Percentiles rank a stretch among this genome's conserved stretches.
Evolutionary conservation across 495 filamentous ascomycete genomes (phyloP).

Genomic region (Venustampulla echinocandica): DNA sequence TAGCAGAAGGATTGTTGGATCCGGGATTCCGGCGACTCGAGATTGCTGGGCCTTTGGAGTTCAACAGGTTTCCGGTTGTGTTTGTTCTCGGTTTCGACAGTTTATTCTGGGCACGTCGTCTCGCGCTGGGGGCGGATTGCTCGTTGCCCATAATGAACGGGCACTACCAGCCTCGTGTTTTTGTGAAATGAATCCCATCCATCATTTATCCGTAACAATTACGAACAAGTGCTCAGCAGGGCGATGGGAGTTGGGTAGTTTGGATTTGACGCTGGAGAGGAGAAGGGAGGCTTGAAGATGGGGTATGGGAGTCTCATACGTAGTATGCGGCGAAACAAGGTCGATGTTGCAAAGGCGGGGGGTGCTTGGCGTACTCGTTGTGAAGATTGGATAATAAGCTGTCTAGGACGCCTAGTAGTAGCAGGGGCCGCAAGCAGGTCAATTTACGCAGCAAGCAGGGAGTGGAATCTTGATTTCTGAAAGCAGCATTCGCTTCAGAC

Average conservation of each 20-base stretch:
- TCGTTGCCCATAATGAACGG: conserved; percentile 19
- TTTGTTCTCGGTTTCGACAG: conserved; percentile 23
- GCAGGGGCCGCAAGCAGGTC: conserved; percentile 1
- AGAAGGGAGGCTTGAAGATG: not conserved
- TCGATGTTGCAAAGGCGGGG: conserved; percentile 12
- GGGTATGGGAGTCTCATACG: not conserved
- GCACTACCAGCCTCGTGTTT: not conserved
- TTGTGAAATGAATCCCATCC: conserved; percentile 3
- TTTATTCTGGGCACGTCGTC: conserved; percentile 14
- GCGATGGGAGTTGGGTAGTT: not conserved
- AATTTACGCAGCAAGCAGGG: too few species aligned
- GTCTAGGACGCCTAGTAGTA: not conserved
- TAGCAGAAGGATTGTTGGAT: not conserved
- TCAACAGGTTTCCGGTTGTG: conserved; percentile 8
- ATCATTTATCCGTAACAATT: conserved; percentile 9
- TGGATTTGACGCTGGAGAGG: not conserved
- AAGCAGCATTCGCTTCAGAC: too few species aligned
- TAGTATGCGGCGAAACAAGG: conserved; percentile 19
- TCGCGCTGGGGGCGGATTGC: conserved; percentile 15
- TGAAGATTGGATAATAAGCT: conserved; percentile 7
- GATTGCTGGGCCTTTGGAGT: not conserved
- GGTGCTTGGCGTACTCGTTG: not conserved
- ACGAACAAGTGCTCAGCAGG: not conserved
- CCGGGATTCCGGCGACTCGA: conserved; percentile 11
- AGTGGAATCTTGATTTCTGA: too few species aligned